Evolutionary conservation across 306 rosid species (phyloP), one percentile per base, ranked within the genome.

Genomic region (Neltuma alba): DNA sequence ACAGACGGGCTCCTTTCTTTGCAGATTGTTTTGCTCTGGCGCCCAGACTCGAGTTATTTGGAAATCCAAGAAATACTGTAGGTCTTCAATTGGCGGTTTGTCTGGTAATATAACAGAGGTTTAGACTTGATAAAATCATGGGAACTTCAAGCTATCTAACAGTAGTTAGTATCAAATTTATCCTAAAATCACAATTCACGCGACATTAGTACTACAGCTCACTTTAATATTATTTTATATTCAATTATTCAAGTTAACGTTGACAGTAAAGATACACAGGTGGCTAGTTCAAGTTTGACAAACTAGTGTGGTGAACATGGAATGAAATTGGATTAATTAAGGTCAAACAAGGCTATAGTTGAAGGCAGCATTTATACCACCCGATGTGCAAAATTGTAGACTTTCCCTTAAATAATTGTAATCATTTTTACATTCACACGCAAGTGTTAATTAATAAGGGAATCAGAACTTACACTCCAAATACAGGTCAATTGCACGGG

Each of bases 1-100:
- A 79, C 98, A 94, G 18, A 94, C 96, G 37, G 97, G 98, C 83
- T 92, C 97, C 85, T 94, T 94, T 82, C 97, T 86, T 78, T 94
- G 98, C 75, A 89, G 85, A 76, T 87, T 91, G 81, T 86, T 92
- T 72, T 87, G 94, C 77, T 92, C 97, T 5, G 98, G 98, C 30
- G 98, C 98, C 98, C 98, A 94, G 72, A 81, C 91, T 73, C 82
- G 91, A 69, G 91, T 84, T 68, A 94, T 87, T 94, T 94, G 98
- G 82, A 94, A 94, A 86, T 94, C 98, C 91, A 94, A 87, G 87
- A 94, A 94, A 85, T 94, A 94, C 33, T 94, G 98, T 65, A 94
- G 83, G 84, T 94, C 98, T 85, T 94, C 98, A 27, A 94, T 94
- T 13, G 98, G 98, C 34, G 97, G 98, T 82, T 94, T 94, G 76